Conservation (phyloP, 306 rosid genomes). For the Abrus precatorius region DNA sequence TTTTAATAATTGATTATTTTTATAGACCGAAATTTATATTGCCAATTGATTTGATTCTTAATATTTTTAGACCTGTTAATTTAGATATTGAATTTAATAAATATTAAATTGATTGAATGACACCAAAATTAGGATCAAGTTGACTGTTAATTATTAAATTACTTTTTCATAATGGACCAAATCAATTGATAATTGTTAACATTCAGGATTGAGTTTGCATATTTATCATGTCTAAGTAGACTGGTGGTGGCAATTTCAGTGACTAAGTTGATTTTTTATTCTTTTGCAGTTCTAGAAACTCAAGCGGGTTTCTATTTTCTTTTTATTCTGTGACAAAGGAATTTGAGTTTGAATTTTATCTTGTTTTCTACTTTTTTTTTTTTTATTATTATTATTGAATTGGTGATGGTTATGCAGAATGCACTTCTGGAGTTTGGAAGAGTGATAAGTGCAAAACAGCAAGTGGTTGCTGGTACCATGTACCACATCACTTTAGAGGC, state of each 20-base stretch:
- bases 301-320: background rate
- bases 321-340: background rate
- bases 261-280: background rate
- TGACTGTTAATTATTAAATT: background rate
- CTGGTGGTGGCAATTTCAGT: background rate
- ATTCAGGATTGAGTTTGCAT: background rate
- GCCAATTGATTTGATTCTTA: background rate
- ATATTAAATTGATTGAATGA: background rate
- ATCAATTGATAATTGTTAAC: background rate
- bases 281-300: background rate
- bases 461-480: slow-evolving; percentile 62
- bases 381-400: background rate
- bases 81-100: background rate
- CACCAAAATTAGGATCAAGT: background rate
- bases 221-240: background rate
- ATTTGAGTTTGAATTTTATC: background rate
- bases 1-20: too few relatives aligned
- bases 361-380: background rate
- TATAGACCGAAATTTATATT: background rate
- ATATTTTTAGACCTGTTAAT: background rate
- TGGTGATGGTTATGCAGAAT: slow-evolving; percentile 49
- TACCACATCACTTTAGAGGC: slow-evolving; percentile 63
- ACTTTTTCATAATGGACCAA: background rate
- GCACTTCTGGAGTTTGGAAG: slow-evolving; percentile 53
- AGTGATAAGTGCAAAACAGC: slow-evolving; percentile 52